Evolutionary conservation across 2,329 filamentous ascomycete species (phyloP).

Genomic region (Colletotrichum costaricense): DNA sequence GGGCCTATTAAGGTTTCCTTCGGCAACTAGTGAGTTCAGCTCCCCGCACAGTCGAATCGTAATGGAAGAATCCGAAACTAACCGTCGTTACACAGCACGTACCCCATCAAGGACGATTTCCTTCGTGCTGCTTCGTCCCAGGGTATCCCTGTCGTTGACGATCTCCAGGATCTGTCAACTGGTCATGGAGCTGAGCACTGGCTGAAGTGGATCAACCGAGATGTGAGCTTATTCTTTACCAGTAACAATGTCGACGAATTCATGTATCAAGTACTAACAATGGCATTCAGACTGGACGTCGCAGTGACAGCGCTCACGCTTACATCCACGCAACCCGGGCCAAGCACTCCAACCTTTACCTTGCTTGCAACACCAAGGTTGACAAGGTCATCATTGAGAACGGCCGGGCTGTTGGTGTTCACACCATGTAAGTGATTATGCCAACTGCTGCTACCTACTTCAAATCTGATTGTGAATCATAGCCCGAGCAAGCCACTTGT

Average conservation of each 20-base stretch:
- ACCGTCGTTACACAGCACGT: slow-evolving; percentile 59
- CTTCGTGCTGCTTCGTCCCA: slow-evolving; percentile 78
- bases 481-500: slow-evolving; percentile 74
- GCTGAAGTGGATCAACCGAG: slow-evolving; percentile 87
- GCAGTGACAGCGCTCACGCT: slow-evolving; percentile 81
- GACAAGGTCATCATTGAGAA: slow-evolving; percentile 82
- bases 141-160: slow-evolving; percentile 79
- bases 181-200: slow-evolving; percentile 82
- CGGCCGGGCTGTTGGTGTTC: slow-evolving; percentile 77
- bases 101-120: slow-evolving; percentile 86
- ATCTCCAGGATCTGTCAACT: slow-evolving; percentile 78
- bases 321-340: slow-evolving; percentile 83
- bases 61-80: not conserved
- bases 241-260: not conserved
- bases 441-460: slow-evolving; percentile 39
- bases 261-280: slow-evolving; percentile 2
- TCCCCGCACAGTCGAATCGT: not conserved
- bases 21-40: slow-evolving; percentile 68
- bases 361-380: slow-evolving; percentile 81
- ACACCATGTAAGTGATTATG: slow-evolving; percentile 62
- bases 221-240: slow-evolving; percentile 47
- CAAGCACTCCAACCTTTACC: slow-evolving; percentile 76
- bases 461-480: slow-evolving; percentile 28
- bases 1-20: slow-evolving; percentile 87
- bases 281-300: slow-evolving; percentile 68